Conservation (phyloP, 805 yeast genomes). For the Ogataea pini region DNA sequence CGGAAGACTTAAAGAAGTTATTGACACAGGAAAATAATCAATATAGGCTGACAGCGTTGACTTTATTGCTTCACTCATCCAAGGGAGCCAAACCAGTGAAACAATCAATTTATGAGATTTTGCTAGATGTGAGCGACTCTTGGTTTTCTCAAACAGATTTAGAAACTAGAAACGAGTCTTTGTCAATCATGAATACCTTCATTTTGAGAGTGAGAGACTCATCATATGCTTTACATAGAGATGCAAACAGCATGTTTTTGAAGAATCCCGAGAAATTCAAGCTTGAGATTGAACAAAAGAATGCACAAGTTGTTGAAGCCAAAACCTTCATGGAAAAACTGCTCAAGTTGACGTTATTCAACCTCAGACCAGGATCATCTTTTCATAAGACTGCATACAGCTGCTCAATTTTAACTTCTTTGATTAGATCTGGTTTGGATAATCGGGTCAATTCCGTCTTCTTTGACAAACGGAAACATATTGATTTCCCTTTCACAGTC, state of each 20-base stretch:
- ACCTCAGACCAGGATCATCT: constrained; percentile 55
- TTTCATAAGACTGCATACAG: constrained; percentile 55
- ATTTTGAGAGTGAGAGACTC: constrained; percentile 69
- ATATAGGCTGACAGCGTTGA: constrained; percentile 54
- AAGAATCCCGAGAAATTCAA: constrained; percentile 37
- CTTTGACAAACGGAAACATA: constrained; percentile 43
- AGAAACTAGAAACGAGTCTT: constrained; percentile 66
- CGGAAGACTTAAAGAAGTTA: constrained; percentile 35
- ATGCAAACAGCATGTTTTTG: constrained; percentile 42
- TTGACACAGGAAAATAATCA: constrained; percentile 46
- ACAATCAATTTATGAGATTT: constrained; percentile 41
- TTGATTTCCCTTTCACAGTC: constrained; percentile 51
- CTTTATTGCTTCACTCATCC: constrained; percentile 60
- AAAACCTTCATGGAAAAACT: constrained; percentile 42
- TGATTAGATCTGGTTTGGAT: constrained; percentile 62
- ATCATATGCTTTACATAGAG: constrained; percentile 56
- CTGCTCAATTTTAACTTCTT: constrained; percentile 44
- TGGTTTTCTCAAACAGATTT: constrained; percentile 66
- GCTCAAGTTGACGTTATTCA: constrained; percentile 14
- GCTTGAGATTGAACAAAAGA: constrained; percentile 37
- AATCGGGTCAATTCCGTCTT: constrained; percentile 37
- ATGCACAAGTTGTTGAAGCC: constrained; percentile 34
- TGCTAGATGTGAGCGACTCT: constrained; percentile 47
- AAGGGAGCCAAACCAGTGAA: constrained; percentile 62
- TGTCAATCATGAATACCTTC: constrained; percentile 62